Evolutionary conservation across 805 yeast genomes (phyloP), one percentile per base, ranked within the genome.

Genomic region (Tetrapisispora taiwanensis): DNA sequence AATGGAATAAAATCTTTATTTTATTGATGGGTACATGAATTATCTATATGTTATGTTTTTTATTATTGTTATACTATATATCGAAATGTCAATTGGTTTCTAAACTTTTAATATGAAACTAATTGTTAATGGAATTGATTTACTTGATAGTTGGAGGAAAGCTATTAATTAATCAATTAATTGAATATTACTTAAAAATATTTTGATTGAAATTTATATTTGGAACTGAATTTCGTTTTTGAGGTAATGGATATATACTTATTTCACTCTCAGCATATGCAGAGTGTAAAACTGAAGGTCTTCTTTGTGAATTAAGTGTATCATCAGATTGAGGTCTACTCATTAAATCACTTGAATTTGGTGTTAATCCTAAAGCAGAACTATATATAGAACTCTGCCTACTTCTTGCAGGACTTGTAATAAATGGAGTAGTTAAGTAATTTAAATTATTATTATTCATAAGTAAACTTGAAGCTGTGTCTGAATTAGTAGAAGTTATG

Each of bases 321-420:
- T 28, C 34, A 6, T 24, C 44, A 28, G 33, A 30, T 8, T 40
- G 30, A n/a, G 32, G 30, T 41, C 45, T 44, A 17, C 42, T 37
- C 3, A n/a, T 20, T 10, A 22, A 19, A 33, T 34, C 39, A 19
- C 15, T 41, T 34, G 43, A 20, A 14, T 19, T 39, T 20, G 28
- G 15, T 18, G 20, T 7, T 30, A 30, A 19, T n/a, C 19, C 19
- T 1, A 36, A 13, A 17, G 9, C 27, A 17, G 6, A 4, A 18
- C 26, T 37, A 7, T 26, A 18, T n/a, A 28, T 9, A 17, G 40
- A 37, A 37, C 22, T 20, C 5, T 17, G 22, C 10, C 40, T 26
- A 27, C 32, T 27, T 37, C 9, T 37, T 17, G 13, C 10, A 14
- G 32, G 9, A 13, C 32, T 37, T 5, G 32, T 9, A 7, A 37